Conservation (phyloP, 225 moss, liverwort and hornwort genomes). For the Bryum argenteum region DNA sequence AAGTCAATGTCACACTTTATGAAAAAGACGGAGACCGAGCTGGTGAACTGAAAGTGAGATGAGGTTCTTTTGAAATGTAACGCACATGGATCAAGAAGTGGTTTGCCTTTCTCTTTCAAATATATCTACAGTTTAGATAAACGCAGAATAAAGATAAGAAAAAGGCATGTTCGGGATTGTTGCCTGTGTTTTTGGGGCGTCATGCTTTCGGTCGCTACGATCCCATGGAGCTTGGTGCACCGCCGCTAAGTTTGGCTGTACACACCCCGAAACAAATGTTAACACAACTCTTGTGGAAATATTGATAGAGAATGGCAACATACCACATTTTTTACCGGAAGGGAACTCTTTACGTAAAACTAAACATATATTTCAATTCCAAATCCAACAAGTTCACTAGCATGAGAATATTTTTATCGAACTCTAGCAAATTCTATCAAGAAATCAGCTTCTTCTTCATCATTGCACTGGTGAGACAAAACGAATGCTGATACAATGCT, state of each 20-base stretch:
- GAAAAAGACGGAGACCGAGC: not conserved
- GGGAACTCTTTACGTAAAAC: too few species aligned
- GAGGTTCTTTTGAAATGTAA: not conserved
- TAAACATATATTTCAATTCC: too few species aligned
- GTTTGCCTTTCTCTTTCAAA: too few species aligned
- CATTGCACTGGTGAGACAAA: too few species aligned
- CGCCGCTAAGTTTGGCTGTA: slow-evolving; percentile 46
- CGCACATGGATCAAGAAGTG: not conserved
- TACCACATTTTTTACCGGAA: too few species aligned
- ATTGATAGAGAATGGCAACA: too few species aligned
- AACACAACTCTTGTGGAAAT: not conserved
- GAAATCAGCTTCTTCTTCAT: too few species aligned
- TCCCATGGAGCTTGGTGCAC: slow-evolving; percentile 63
- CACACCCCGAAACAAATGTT: not conserved
- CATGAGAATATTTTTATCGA: too few species aligned
- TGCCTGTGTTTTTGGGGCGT: not conserved
- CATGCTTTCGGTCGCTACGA: slow-evolving; percentile 47
- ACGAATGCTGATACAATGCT: too few species aligned
- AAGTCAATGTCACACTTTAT: slow-evolving; percentile 1
- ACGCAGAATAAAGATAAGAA: not conserved
- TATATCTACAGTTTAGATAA: not conserved
- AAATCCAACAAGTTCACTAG: too few species aligned
- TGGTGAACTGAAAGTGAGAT: too few species aligned
- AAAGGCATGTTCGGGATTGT: slow-evolving; percentile 35
- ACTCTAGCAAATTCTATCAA: too few species aligned